Conservation (phyloP, 495 filamentous ascomycete genomes). For the Penicillium parvum region DNA sequence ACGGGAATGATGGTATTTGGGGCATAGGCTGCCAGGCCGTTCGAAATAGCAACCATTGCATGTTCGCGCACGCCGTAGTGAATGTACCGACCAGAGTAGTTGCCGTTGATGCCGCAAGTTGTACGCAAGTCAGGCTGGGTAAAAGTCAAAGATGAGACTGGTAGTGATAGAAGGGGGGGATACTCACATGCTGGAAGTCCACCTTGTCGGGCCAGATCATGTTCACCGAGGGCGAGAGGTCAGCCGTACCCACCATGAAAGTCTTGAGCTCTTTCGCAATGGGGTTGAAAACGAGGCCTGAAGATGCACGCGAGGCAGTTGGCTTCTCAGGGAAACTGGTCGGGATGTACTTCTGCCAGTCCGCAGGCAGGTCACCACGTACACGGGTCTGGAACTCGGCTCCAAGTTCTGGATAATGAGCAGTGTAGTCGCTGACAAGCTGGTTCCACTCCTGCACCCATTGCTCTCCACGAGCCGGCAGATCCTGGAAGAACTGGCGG, state of each 20-base stretch:
- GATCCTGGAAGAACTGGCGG: constrained; percentile 45
- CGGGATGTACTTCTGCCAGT: constrained; percentile 45
- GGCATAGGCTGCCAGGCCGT: constrained; percentile 50
- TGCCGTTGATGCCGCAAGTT: constrained; percentile 43
- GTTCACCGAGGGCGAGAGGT: constrained; percentile 54
- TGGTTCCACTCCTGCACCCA: constrained; percentile 44
- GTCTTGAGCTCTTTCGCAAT: constrained; percentile 41
- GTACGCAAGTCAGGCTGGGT: constrained; percentile 39
- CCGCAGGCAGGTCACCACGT: constrained; percentile 39
- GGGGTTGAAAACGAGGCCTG: constrained; percentile 48
- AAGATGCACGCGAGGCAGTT: constrained; percentile 46
- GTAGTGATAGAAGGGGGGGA: background rate
- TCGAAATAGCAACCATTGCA: constrained; percentile 48
- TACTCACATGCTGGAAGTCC: constrained; percentile 50
- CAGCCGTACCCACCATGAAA: constrained; percentile 58
- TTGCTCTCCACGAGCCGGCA: constrained; percentile 34
- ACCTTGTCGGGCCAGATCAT: constrained; percentile 52
- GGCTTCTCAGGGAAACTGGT: constrained; percentile 41
- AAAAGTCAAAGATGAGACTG: background rate
- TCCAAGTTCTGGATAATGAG: constrained; percentile 41
- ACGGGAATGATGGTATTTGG: constrained; percentile 48
- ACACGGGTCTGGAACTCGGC: constrained; percentile 45
- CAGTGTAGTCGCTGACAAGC: constrained; percentile 37
- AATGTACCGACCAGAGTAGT: constrained; percentile 49
- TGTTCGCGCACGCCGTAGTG: constrained; percentile 50